Conservation (phyloP, 2,329 filamentous ascomycete species). For the Arachnomyces sp. region DNA sequence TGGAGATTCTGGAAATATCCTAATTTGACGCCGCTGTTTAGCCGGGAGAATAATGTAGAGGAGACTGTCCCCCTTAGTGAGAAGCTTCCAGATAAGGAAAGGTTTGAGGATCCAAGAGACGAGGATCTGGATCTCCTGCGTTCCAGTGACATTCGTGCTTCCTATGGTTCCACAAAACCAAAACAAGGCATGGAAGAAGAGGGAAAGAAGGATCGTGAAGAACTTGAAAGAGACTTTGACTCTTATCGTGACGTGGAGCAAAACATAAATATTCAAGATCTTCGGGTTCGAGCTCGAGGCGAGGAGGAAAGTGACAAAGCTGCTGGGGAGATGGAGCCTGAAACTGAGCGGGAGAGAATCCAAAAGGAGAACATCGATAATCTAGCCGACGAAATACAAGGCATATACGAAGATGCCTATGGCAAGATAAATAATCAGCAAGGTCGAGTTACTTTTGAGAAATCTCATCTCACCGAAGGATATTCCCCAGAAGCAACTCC, state of each 20-base stretch:
- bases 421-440: slow-evolving; percentile 9
- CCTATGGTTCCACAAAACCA: slow-evolving; percentile 18
- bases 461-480: not conserved
- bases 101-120: slow-evolving; percentile 13
- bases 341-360: slow-evolving; percentile 2
- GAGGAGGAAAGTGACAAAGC: slow-evolving; percentile 15
- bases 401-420: slow-evolving; percentile 18
- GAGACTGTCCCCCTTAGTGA: not conserved
- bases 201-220: slow-evolving; percentile 12
- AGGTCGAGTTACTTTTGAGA: not conserved
- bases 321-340: slow-evolving; percentile 1
- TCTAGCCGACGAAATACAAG: slow-evolving; percentile 13
- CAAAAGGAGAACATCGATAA: not conserved
- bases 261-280: slow-evolving; percentile 14
- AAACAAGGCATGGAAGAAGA: slow-evolving; percentile 14
- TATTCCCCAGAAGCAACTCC: not conserved
- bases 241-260: slow-evolving; percentile 10
- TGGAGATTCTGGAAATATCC: not conserved
- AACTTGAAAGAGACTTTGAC: slow-evolving; percentile 17
- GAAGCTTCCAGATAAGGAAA: slow-evolving; percentile 3
- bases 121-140: slow-evolving; percentile 27
- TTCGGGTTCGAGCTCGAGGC: slow-evolving; percentile 10
- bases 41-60: slow-evolving; percentile 1
- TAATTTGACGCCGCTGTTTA: not conserved
- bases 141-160: slow-evolving; percentile 29